Base-by-base conservation (phyloP, 2,329 filamentous ascomycete species). In the Colletotrichum orbiculare region DNA sequence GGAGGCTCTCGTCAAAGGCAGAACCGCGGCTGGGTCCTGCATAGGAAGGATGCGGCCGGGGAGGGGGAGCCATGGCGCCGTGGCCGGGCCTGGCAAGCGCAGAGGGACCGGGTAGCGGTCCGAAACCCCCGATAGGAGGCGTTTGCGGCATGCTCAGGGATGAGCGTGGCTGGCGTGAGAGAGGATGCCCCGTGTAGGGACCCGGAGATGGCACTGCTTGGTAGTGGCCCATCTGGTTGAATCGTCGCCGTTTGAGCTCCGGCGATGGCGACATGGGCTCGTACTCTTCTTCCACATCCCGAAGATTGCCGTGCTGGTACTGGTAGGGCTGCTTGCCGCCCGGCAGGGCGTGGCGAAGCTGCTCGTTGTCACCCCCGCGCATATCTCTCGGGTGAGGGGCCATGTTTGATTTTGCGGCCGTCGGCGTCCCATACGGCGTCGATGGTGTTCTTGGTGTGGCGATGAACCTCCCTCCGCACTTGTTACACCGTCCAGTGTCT, bases 401-500 rank as follows among this genome's bases (percentile, higher is more conserved):
- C 38, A 69, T 64, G 17, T 49, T 53, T 48, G 69, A 64, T 39
- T 71, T 75, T 13, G 73, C 70, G 8, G 76, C 72, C 3, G 77
- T 73, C 3, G 79, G 75, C 4, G 74, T 76, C 15, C 75, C 72
- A 58, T 81, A 80, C 1, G 84, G 81, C 3, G 81, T 84, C 13
- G 78, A 84, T 0, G 88, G 87, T 8, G 88, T 89, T 43, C 83
- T 82, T 1, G 89, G 87, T 6, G 87, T 87, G 55, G 85, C 84
- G 71, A 90, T 88, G 72, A 84, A 88, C 10, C 88, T 83, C 11
- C 91, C 91, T 66, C 90, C 89, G 70, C 92, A 94, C 81, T 89
- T 92, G 39, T 83, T 81, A 73, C 92, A 95, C 69, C 86, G 82
- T 33, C 80, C 79, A n/a, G 82, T 78, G 54, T 86, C 83, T 45